These are phyloP conservation scores for Hirsutella thompsonii DNA, from an alignment of 2,329 filamentous ascomycete species.

Conservation along the genomic window DNA sequence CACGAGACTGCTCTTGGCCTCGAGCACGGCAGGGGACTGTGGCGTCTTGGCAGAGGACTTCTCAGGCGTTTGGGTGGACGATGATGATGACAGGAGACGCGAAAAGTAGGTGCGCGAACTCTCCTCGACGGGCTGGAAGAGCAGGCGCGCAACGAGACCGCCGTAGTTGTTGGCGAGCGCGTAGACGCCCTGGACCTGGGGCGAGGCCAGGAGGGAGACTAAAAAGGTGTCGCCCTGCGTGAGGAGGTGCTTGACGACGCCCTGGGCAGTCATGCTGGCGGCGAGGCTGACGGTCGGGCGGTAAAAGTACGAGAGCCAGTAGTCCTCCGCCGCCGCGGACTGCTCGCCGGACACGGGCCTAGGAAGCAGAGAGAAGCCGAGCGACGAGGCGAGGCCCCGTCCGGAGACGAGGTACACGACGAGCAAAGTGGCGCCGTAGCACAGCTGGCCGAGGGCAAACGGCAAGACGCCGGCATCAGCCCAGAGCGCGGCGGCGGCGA, in stretches of 20 bases:
- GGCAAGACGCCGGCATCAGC: conserved; percentile 69
- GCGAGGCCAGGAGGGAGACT: conserved; percentile 62
- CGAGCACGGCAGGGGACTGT: conserved; percentile 16
- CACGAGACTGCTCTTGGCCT: conserved; percentile 39
- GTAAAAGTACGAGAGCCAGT: conserved; percentile 51
- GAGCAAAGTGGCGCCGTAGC: conserved; percentile 58
- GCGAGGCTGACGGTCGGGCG: conserved; percentile 58
- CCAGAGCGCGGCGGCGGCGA: conserved; percentile 44
- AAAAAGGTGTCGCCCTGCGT: conserved; percentile 92
- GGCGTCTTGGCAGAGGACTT: conserved; percentile 2
- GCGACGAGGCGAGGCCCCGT: conserved; percentile 36
- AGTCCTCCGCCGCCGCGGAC: conserved; percentile 22
- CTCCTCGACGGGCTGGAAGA: conserved; percentile 94
- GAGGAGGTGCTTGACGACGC: conserved; percentile 79
- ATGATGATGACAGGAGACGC: conserved; percentile 46
- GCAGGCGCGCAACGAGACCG: conserved; percentile 70
- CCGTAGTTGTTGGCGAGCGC: conserved; percentile 92
- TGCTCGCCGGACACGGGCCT: conserved; percentile 18
- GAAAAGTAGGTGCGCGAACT: conserved; percentile 84
- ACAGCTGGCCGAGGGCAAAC: conserved; percentile 77
- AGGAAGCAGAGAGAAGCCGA: conserved; percentile 58
- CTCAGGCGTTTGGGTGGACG: conserved; percentile 2
- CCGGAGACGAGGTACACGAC: conserved; percentile 56
- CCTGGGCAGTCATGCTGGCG: conserved; percentile 76
- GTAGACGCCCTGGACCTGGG: conserved; percentile 79